Percentiles rank a stretch among this genome's conserved stretches.
Conservation (phyloP, 2,329 filamentous ascomycete species). For the Neofusicoccum ribis region DNA sequence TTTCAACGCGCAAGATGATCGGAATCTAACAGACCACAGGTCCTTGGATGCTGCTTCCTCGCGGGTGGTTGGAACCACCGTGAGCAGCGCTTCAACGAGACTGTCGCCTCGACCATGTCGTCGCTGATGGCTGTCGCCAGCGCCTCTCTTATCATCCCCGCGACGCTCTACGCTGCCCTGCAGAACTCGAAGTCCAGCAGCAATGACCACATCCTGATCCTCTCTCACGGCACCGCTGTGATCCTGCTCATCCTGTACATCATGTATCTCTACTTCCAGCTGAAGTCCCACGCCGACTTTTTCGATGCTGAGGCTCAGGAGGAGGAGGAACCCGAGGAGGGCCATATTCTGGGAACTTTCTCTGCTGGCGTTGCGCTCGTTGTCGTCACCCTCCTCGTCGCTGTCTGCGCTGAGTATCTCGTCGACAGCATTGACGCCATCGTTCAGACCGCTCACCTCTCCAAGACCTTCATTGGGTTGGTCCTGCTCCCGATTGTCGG, state of each 20-base stretch:
- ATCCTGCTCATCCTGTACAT: slow-evolving; percentile 56
- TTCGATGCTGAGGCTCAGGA: slow-evolving; percentile 40
- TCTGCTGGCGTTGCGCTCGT: slow-evolving; percentile 49
- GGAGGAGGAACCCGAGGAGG: slow-evolving; percentile 33
- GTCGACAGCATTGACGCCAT: slow-evolving; percentile 57
- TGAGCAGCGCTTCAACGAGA: slow-evolving; percentile 64
- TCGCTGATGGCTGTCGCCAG: slow-evolving; percentile 59
- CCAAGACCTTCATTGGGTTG: slow-evolving; percentile 59
- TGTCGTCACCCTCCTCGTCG: slow-evolving; percentile 50
- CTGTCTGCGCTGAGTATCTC: slow-evolving; percentile 55
- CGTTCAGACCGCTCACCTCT: slow-evolving; percentile 52
- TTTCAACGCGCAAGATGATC: slow-evolving; percentile 59
- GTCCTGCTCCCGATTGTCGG: slow-evolving; percentile 59
- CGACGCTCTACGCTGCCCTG: slow-evolving; percentile 53
- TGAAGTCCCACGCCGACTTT: slow-evolving; percentile 50
- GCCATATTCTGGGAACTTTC: slow-evolving; percentile 46
- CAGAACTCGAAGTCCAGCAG: slow-evolving; percentile 37
- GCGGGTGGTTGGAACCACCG: slow-evolving; percentile 47
- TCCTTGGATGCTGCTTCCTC: slow-evolving; percentile 56
- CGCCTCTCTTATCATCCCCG: slow-evolving; percentile 55
- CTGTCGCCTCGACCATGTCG: slow-evolving; percentile 75
- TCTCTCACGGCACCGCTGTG: slow-evolving; percentile 56
- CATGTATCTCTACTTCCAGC: slow-evolving; percentile 57
- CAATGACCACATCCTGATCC: slow-evolving; percentile 49
- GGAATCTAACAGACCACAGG: slow-evolving; percentile 51